Percentiles rank a stretch among this genome's conserved stretches.
Conservation (phyloP, 1,284 basidiomycete genomes). For the Fistulina hepatica region DNA sequence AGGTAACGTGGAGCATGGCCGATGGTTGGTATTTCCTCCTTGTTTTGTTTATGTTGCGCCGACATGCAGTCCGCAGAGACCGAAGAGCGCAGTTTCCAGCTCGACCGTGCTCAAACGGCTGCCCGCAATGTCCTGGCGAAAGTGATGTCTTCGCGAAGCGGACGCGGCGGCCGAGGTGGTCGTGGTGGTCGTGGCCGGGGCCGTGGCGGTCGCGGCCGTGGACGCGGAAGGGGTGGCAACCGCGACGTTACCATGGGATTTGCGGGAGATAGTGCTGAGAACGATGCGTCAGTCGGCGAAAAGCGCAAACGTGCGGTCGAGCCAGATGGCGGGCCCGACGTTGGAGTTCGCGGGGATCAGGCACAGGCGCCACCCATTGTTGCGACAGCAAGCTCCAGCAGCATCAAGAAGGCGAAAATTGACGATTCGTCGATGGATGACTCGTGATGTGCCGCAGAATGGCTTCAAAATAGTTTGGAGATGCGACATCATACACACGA, state of each 20-base stretch:
- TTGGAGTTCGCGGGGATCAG: conserved; percentile 41
- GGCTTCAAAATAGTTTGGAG: too few relatives aligned
- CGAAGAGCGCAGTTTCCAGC: conserved; percentile 56
- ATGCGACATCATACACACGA: too few relatives aligned
- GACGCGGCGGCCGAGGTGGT: conserved; percentile 28
- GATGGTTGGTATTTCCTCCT: conserved; percentile 34
- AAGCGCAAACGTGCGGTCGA: conserved; percentile 67
- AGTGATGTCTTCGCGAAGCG: conserved; percentile 30
- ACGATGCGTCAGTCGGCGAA: conserved; percentile 38
- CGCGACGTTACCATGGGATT: conserved; percentile 7
- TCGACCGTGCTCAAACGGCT: conserved; percentile 58
- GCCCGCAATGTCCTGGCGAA: conserved; percentile 33
- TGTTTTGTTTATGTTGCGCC: neutral
- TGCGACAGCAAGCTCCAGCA: conserved; percentile 17
- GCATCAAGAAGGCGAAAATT: conserved; percentile 50
- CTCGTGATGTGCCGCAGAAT: too few relatives aligned
- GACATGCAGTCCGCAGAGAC: conserved; percentile 28
- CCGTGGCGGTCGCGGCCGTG: conserved; percentile 29
- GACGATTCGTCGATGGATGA: too few relatives aligned
- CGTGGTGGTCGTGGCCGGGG: conserved; percentile 28
- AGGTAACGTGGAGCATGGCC: conserved; percentile 49
- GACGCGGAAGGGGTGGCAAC: conserved; percentile 23
- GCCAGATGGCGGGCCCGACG: conserved; percentile 61
- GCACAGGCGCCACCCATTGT: conserved; percentile 51
- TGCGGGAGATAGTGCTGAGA: conserved; percentile 1